Evolutionary conservation across 2,329 filamentous ascomycete genomes (phyloP), one percentile per base, ranked within the genome.

Genomic region (Fusarium sublunatum): DNA sequence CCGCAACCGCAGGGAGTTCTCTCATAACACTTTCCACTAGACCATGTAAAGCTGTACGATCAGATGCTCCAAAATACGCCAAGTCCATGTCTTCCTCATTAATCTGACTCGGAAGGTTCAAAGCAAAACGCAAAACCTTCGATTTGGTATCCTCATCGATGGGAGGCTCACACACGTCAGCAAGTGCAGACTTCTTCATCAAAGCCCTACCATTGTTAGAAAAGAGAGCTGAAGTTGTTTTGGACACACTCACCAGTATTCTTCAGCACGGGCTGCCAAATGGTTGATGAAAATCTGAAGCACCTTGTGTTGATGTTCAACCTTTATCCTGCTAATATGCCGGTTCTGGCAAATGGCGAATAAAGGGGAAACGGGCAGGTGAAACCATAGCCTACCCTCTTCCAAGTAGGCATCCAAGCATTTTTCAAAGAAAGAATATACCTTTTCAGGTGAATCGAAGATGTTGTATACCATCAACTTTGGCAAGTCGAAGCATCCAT

Each of bases 361-460:
- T 4, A 71, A 41, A 2, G 67, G 69, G 3, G 63, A 51, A 10
- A 43, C 41, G 9, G 53, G 38, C 8, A 67, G 39, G 22, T 62
- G 47, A 8, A 71, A 64, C 67, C 68, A 71, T 4, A 62, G 29
- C 24, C 52, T 61, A 4, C 58, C 65, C 7, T 58, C 53, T 29
- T 22, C 41, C 3, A 71, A 29, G 13, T 71, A 71, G 10, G 45
- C 49, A 35, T 71, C 67, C 6, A 71, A 46, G 24, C 64, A 68
- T 12, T 61, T 60, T 9, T 46, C 22, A 7, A 60, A 65, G 36
- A 63, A 65, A 10, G 41, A 36, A 19, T 40, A 57, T 38, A 52
- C 44, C 13, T 57, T 58, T 15, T 60, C 40, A 8, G 32, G 5
- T 5, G 49, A 28, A 6, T 52, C 57, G 9, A 66, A 68, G 13